Percentiles rank a stretch among this genome's conserved stretches.
Evolutionary conservation across 2,329 filamentous ascomycete genomes (phyloP).

Genomic region (Aureobasidium sp.): DNA sequence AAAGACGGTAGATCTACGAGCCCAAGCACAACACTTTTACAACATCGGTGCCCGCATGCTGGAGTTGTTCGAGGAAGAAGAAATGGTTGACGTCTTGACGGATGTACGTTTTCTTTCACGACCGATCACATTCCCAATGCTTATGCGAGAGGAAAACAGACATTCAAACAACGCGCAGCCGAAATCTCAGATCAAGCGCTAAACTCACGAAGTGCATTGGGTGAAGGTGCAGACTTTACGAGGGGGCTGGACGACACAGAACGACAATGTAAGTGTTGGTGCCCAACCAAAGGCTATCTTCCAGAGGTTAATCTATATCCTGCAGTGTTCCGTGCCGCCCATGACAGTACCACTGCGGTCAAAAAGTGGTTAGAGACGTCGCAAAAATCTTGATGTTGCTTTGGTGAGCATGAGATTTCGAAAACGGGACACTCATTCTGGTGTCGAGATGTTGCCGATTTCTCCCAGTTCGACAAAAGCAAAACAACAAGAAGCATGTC

Average conservation of each 20-base stretch:
- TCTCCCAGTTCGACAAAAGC: not conserved
- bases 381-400: conserved; percentile 5
- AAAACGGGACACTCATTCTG: not conserved
- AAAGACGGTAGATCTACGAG: conserved; percentile 73
- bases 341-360: conserved; percentile 42
- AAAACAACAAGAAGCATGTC: not conserved
- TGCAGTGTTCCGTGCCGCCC: conserved; percentile 42
- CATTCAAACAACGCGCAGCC: conserved; percentile 72
- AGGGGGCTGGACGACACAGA: conserved; percentile 87
- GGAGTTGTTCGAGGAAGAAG: conserved; percentile 86
- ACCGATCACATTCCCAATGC: not conserved
- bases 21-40: conserved; percentile 83
- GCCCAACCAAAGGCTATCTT: not conserved
- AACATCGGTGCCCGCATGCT: conserved; percentile 76
- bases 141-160: conserved; percentile 40
- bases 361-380: conserved; percentile 35
- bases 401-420: not conserved
- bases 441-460: not conserved
- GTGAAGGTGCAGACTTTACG: conserved; percentile 69
- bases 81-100: conserved; percentile 55
- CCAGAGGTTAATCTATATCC: not conserved
- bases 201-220: conserved; percentile 54
- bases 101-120: conserved; percentile 30
- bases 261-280: conserved; percentile 49
- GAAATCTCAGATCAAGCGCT: conserved; percentile 85